These are phyloP conservation scores for Penicillium parvum DNA, from an alignment of 495 filamentous ascomycete species.

Conservation along the genomic window DNA sequence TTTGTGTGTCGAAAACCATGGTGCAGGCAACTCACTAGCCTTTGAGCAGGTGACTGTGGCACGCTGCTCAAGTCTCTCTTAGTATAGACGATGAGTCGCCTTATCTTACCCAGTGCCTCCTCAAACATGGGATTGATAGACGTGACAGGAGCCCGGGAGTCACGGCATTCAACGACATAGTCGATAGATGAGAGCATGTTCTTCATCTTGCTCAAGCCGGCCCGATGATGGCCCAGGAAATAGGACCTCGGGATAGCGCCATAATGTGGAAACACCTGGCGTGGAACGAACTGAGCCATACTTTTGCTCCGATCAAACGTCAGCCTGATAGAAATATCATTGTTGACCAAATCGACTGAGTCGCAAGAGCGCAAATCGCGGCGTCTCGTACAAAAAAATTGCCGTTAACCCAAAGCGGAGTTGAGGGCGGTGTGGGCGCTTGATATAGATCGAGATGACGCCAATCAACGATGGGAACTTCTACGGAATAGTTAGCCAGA, in stretches of 20 bases:
- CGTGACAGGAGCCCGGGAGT: slow-evolving; percentile 83
- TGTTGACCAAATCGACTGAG: neutral
- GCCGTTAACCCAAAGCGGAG: slow-evolving; percentile 9
- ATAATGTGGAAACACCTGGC: slow-evolving; percentile 61
- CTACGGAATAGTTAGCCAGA: too few relatives aligned
- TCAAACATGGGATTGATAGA: slow-evolving; percentile 92
- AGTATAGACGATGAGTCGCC: slow-evolving; percentile 85
- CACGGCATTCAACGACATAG: slow-evolving; percentile 90
- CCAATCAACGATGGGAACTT: too few relatives aligned
- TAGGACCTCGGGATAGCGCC: slow-evolving; percentile 81
- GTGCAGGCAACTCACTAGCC: slow-evolving; percentile 21
- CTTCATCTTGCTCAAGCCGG: slow-evolving; percentile 83
- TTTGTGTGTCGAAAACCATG: neutral
- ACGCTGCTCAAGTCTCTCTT: slow-evolving; percentile 70
- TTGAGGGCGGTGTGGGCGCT: neutral
- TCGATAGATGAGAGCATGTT: slow-evolving; percentile 74
- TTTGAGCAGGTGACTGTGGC: slow-evolving; percentile 23
- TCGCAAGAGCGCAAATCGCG: neutral
- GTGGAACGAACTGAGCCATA: slow-evolving; percentile 62
- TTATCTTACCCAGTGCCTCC: slow-evolving; percentile 58
- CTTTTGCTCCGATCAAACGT: neutral
- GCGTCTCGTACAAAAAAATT: slow-evolving; percentile 10
- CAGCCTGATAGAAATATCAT: slow-evolving; percentile 9
- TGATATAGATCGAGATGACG: neutral
- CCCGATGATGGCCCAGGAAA: slow-evolving; percentile 90